Evolutionary conservation across 805 yeast species (phyloP).

Genomic region (Phaffomyces opuntiae): DNA sequence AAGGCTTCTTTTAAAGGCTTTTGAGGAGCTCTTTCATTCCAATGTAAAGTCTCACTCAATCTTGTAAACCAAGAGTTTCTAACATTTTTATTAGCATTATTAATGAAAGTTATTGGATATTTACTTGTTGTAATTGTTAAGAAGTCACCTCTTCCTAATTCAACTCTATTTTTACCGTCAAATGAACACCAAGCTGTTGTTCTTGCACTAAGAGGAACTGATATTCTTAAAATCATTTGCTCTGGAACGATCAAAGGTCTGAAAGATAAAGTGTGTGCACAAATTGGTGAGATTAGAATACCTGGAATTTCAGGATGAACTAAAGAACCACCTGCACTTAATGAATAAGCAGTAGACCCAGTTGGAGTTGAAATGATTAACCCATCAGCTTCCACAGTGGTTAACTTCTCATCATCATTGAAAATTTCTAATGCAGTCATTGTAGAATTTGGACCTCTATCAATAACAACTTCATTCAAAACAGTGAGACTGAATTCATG

Average conservation of each 20-base stretch:
- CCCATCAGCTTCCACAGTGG: conserved; percentile 65
- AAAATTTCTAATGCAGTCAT: conserved; percentile 45
- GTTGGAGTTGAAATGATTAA: conserved; percentile 59
- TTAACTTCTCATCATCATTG: conserved; percentile 41
- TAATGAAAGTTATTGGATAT: conserved; percentile 25
- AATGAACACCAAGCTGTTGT: conserved; percentile 31
- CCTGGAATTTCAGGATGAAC: conserved; percentile 50
- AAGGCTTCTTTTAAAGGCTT: conserved; percentile 18
- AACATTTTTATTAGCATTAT: conserved; percentile 3
- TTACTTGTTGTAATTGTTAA: conserved; percentile 28
- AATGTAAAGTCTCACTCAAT: conserved; percentile 27
- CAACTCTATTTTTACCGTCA: conserved; percentile 29
- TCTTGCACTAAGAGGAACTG: conserved; percentile 28
- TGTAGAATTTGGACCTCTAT: conserved; percentile 44
- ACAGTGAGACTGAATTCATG: conserved; percentile 25
- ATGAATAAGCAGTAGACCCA: conserved; percentile 55
- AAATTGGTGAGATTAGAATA: conserved; percentile 48
- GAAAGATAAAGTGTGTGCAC: conserved; percentile 46
- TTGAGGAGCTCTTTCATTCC: conserved; percentile 29
- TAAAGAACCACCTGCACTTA: conserved; percentile 48
- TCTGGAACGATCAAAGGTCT: conserved; percentile 47
- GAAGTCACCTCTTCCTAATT: conserved; percentile 26
- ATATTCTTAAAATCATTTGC: conserved; percentile 25
- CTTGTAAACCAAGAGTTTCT: conserved; percentile 26
- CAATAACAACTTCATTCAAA: conserved; percentile 46